Evolutionary conservation across 2,329 filamentous ascomycete species (phyloP).

Genomic region (Botrytis tulipae): DNA sequence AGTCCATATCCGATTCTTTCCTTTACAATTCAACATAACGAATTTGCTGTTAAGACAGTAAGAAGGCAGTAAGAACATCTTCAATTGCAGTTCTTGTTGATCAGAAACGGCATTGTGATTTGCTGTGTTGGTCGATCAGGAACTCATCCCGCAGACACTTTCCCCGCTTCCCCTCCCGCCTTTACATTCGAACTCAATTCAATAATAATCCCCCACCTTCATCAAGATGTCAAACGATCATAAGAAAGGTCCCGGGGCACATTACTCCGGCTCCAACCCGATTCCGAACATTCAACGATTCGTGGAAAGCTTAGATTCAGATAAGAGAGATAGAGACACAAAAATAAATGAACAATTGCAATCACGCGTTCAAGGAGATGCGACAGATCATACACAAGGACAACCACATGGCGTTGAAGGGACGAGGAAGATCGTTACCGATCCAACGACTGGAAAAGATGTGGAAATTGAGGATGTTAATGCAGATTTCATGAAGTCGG

Average conservation of each 20-base stretch:
- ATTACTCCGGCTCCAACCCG: slow-evolving; percentile 31
- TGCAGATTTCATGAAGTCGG: slow-evolving; percentile 65
- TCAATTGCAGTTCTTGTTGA: not conserved
- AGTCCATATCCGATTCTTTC: not conserved
- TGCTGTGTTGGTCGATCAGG: not conserved
- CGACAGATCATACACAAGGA: slow-evolving; percentile 45
- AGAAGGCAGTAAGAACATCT: not conserved
- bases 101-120: not conserved
- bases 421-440: slow-evolving; percentile 65
- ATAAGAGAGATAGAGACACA: slow-evolving; percentile 74
- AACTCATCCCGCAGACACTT: not conserved
- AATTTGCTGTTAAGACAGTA: not conserved
- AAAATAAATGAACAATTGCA: slow-evolving; percentile 59
- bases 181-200: not conserved
- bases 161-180: not conserved
- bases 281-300: slow-evolving; percentile 31
- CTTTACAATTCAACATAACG: not conserved
- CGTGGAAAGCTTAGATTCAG: slow-evolving; percentile 70
- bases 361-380: slow-evolving; percentile 40
- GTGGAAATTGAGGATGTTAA: slow-evolving; percentile 83
- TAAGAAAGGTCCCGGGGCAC: slow-evolving; percentile 23
- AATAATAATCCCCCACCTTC: not conserved
- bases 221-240: slow-evolving; percentile 19
- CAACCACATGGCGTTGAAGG: slow-evolving; percentile 41
- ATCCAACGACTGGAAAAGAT: slow-evolving; percentile 83